These are phyloP conservation scores for Dactylorhiza incarnata DNA, from an alignment of 106 monocot species.

Conservation along the genomic window DNA sequence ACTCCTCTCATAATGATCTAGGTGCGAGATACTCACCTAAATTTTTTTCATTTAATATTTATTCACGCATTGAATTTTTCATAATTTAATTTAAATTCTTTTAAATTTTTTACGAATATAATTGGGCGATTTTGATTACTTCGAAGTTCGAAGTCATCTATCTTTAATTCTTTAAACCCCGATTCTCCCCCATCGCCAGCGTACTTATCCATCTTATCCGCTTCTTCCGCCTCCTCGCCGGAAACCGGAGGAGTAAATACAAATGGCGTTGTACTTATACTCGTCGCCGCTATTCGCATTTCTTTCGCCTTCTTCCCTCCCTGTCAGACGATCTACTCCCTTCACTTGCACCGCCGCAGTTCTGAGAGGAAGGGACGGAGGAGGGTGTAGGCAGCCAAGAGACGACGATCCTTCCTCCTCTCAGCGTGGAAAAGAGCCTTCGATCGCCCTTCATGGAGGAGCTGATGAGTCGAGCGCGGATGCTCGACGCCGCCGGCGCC, in stretches of 20 bases:
- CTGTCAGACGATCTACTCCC: not conserved
- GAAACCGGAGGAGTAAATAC: not conserved
- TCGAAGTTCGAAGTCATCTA: no score
- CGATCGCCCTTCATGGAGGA: slow-evolving; percentile 84
- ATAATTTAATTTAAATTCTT: no score
- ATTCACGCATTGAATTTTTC: no score
- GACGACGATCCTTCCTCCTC: slow-evolving; percentile 25
- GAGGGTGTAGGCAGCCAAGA: slow-evolving; percentile 27
- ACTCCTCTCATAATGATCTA: no score
- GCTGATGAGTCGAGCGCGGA: slow-evolving; percentile 62
- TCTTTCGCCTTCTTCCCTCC: not conserved
- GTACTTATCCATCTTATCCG: slow-evolving; percentile 4
- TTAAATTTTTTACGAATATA: no score
- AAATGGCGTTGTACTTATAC: slow-evolving; percentile 9
- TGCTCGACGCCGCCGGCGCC: slow-evolving; percentile 42
- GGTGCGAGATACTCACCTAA: no score
- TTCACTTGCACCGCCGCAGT: slow-evolving; percentile 5
- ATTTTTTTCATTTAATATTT: no score
- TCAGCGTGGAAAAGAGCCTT: slow-evolving; percentile 51
- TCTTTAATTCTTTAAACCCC: not conserved
- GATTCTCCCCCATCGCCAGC: not conserved
- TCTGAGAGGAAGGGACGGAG: slow-evolving; percentile 16
- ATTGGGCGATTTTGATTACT: no score
- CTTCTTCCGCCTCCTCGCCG: not conserved
- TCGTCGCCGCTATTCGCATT: slow-evolving; percentile 3